Evolutionary conservation across 1,139 yeast genomes (phyloP), one percentile per base, ranked within the genome.

Genomic region (Geotrichum klebahnii): DNA sequence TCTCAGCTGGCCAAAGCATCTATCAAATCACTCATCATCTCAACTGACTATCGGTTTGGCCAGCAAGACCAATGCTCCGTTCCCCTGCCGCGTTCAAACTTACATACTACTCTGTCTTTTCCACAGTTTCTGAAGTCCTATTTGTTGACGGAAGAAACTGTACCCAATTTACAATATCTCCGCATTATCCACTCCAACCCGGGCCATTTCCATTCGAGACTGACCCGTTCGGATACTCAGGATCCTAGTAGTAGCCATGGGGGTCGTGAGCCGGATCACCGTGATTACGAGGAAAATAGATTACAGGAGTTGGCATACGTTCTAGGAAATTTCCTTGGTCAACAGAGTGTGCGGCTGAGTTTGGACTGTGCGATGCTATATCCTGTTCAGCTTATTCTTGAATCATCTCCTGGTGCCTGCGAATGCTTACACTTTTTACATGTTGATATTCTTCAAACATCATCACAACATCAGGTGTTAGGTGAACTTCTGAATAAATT

Each of bases 41-140:
- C 45, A 12, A 41, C 45, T 10, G 45, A 41, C n/a, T 41, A 41
- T 31, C 19, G 36, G 36, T 41, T 41, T 32, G 45, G 37, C 28
- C 45, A 41, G 12, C 36, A 31, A 3, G 45, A 41, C 23, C 37
- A 32, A 5, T 41, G 24, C 28, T 20, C n/a, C 12, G 40, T 36
- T 10, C 40, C 26, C 6, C 3, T 32, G n/a, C n/a, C n/a, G 9
- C 20, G 10, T 20, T 32, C 29, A 31, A 31, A 5, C 45, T 32
- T 20, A 16, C 22, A 23, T 16, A 5, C 34, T 19, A 31, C 29
- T 16, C 14, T 41, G 4, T 42, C 45, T 6, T 42, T 42, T 24
- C 16, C 31, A 6, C 26, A 33, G 17, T 42, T 42, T 23, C 45
- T 42, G 38, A 33, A 32, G 16, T 23, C 29, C 20, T 24, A 42